Percentiles rank a stretch among this genome's conserved stretches.
Conservation (phyloP, 2,329 filamentous ascomycete species). For the Sphaerulina musiva region DNA sequence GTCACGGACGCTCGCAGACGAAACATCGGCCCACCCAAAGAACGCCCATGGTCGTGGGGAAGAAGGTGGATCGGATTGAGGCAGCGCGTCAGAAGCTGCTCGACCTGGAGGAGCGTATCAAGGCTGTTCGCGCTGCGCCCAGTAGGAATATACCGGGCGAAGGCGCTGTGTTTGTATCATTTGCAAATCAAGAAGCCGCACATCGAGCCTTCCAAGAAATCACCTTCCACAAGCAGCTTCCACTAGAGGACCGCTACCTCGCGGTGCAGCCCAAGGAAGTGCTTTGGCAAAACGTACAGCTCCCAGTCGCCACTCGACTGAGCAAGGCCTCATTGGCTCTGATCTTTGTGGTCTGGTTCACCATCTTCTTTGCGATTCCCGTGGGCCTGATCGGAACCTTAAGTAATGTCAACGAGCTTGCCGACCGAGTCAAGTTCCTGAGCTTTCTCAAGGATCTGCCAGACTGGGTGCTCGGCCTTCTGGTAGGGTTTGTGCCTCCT, state of each 20-base stretch:
- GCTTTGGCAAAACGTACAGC: conserved; percentile 43
- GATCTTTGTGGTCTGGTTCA: conserved; percentile 32
- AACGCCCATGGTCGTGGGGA: conserved; percentile 61
- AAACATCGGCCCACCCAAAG: conserved; percentile 57
- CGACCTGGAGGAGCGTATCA: conserved; percentile 64
- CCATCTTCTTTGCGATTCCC: conserved; percentile 35
- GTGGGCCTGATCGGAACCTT: conserved; percentile 32
- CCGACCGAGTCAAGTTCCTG: conserved; percentile 27
- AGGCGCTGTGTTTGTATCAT: conserved; percentile 80
- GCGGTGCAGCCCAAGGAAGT: conserved; percentile 43
- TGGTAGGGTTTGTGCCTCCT: conserved; percentile 32
- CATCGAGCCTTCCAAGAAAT: conserved; percentile 68
- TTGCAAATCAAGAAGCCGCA: conserved; percentile 71
- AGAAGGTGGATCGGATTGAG: conserved; percentile 88
- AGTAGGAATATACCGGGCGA: conserved; percentile 55
- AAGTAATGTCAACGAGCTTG: conserved; percentile 32
- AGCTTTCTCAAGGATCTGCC: conserved; percentile 30
- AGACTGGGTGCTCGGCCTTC: conserved; percentile 26
- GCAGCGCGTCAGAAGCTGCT: conserved; percentile 71
- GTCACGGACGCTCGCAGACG: conserved; percentile 33
- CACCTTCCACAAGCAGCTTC: conserved; percentile 30
- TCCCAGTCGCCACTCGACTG: conserved; percentile 28
- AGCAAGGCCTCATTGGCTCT: conserved; percentile 29
- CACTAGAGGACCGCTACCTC: conserved; percentile 38
- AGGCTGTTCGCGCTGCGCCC: conserved; percentile 51